These are phyloP conservation scores for Apophysomyces elegans DNA, from an alignment of 371 early-diverging fungal species.

Conservation along the genomic window DNA sequence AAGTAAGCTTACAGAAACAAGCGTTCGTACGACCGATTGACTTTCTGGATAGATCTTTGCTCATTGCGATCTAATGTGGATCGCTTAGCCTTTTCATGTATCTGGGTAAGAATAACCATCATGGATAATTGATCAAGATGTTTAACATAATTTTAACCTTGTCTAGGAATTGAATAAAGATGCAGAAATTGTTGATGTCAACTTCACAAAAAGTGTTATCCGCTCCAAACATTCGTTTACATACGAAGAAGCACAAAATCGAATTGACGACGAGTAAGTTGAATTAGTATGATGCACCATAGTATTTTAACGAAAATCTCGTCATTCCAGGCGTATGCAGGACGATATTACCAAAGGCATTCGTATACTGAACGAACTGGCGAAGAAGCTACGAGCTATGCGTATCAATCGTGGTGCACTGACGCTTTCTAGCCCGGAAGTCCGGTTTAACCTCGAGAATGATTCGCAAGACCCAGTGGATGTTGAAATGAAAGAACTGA, in stretches of 20 bases:
- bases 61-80: slow-evolving; percentile 91
- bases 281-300: neutral
- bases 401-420: slow-evolving; percentile 84
- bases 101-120: slow-evolving; percentile 47
- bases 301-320: neutral
- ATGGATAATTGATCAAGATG: neutral
- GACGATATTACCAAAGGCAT: slow-evolving; percentile 88
- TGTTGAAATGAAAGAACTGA: slow-evolving; percentile 85
- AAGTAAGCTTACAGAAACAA: slow-evolving; percentile 44
- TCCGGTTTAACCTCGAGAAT: slow-evolving; percentile 84
- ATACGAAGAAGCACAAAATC: slow-evolving; percentile 96
- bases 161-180: slow-evolving; percentile 70
- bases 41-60: slow-evolving; percentile 72
- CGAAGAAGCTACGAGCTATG: slow-evolving; percentile 82
- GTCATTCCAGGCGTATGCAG: slow-evolving; percentile 56
- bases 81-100: slow-evolving; percentile 89
- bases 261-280: slow-evolving; percentile 84
- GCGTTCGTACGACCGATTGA: neutral
- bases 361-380: slow-evolving; percentile 81
- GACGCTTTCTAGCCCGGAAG: slow-evolving; percentile 87
- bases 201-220: slow-evolving; percentile 91
- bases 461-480: slow-evolving; percentile 92
- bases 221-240: slow-evolving; percentile 93
- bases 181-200: slow-evolving; percentile 76
- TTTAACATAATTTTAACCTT: slow-evolving; percentile 2